These are phyloP conservation scores for Cercophora scortea DNA, from an alignment of 495 filamentous ascomycete species.

Conservation along the genomic window DNA sequence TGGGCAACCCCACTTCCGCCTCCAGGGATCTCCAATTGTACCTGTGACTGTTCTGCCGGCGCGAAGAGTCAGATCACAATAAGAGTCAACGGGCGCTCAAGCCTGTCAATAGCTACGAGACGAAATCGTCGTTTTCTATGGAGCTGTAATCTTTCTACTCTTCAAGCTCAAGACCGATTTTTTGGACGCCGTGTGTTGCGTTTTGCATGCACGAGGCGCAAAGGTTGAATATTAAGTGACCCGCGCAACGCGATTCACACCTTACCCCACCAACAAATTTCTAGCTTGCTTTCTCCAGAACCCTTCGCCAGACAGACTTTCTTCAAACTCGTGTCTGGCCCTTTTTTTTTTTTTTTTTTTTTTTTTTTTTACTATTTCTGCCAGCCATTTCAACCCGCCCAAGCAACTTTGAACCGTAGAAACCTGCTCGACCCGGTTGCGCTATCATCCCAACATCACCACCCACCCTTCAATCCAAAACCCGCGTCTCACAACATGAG, in stretches of 20 bases:
- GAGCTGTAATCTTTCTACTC: too few relatives aligned
- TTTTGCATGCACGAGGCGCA: too few relatives aligned
- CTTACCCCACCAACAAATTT: slow-evolving; percentile 17
- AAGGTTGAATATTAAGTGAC: neutral
- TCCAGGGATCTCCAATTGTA: too few relatives aligned
- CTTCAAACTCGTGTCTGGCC: neutral
- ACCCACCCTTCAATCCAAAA: neutral
- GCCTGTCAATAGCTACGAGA: too few relatives aligned
- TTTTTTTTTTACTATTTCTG: neutral
- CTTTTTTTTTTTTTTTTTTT: neutral
- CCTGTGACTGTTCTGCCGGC: too few relatives aligned
- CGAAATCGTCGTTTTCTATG: too few relatives aligned
- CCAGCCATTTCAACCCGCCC: neutral
- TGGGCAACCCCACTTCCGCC: too few relatives aligned
- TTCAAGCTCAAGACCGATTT: too few relatives aligned
- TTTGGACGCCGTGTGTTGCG: too few relatives aligned
- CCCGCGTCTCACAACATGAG: slow-evolving; percentile 12
- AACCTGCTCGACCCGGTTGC: neutral
- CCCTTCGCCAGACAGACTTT: neutral
- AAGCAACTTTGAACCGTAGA: neutral
- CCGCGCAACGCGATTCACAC: neutral
- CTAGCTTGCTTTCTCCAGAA: slow-evolving; percentile 1
- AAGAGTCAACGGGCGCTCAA: too few relatives aligned
- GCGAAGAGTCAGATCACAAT: too few relatives aligned
- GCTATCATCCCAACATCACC: neutral